Conservation (phyloP, 169 alveolate genomes). For the Cryptosporidium canis region DNA sequence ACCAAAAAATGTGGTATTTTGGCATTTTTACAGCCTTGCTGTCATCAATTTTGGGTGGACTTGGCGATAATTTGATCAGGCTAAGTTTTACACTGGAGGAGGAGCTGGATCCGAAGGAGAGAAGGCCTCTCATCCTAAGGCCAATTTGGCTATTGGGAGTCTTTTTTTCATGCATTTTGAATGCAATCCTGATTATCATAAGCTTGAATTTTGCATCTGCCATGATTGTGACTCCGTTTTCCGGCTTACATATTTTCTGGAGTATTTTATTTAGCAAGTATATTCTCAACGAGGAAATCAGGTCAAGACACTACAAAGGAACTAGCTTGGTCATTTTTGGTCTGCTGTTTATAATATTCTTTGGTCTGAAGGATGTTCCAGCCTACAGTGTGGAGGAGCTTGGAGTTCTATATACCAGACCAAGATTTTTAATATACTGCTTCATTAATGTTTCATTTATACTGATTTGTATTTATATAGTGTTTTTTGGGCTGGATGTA, state of each 20-base stretch:
- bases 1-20: conserved; percentile 45
- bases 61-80: conserved; percentile 59
- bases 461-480: conserved; percentile 23
- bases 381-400: conserved; percentile 20
- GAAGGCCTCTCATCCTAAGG: conserved; percentile 47
- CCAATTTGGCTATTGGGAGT: conserved; percentile 67
- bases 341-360: conserved; percentile 10
- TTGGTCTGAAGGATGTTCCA: conserved; percentile 61
- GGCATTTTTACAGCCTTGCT: conserved; percentile 52
- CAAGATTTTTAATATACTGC: conserved; percentile 18
- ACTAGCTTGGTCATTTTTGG: conserved; percentile 39
- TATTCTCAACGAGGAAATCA: conserved; percentile 33
- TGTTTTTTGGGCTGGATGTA: conserved; percentile 46
- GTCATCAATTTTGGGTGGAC: conserved; percentile 50
- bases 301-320: conserved; percentile 33
- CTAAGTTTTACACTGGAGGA: conserved; percentile 36
- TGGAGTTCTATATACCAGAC: conserved; percentile 4
- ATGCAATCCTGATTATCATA: conserved; percentile 32
- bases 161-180: conserved; percentile 42
- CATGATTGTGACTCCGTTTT: conserved; percentile 59
- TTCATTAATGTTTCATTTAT: neutral
- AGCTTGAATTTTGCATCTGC: conserved; percentile 65
- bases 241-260: conserved; percentile 71
- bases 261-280: conserved; percentile 37
- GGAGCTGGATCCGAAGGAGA: neutral